These are phyloP conservation scores for Scheffersomyces lignicola DNA, from an alignment of 1,139 yeast species.

Conservation along the genomic window DNA sequence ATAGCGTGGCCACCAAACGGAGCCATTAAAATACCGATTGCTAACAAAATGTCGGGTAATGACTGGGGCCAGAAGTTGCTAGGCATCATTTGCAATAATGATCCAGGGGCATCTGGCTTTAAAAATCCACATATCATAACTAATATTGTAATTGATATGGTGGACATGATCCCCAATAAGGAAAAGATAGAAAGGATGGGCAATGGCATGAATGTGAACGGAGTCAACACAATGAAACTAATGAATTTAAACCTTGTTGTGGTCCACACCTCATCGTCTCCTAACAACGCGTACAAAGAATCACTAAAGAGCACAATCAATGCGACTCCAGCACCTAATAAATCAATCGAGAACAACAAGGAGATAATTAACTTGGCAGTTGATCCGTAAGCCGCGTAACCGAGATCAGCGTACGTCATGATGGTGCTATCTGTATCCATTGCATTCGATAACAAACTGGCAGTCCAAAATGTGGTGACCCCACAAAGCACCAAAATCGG, in stretches of 20 bases:
- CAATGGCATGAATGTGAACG: constrained; percentile 47
- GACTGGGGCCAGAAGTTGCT: constrained; percentile 49
- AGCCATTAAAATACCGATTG: constrained; percentile 59
- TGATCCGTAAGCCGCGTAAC: constrained; percentile 67
- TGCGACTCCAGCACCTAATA: constrained; percentile 58
- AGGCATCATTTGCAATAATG: constrained; percentile 42
- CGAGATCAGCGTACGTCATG: constrained; percentile 87
- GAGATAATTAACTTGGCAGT: constrained; percentile 43
- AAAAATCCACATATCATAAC: constrained; percentile 42
- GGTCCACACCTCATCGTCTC: constrained; percentile 41
- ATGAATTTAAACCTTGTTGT: constrained; percentile 36
- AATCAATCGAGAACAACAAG: constrained; percentile 44
- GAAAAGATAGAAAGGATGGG: constrained; percentile 46
- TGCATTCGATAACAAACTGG: constrained; percentile 38
- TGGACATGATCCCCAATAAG: constrained; percentile 45
- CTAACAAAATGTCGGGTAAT: constrained; percentile 40
- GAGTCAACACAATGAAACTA: constrained; percentile 44
- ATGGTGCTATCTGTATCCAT: constrained; percentile 75
- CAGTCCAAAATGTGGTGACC: constrained; percentile 45
- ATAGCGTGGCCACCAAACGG: constrained; percentile 67
- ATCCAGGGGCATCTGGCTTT: constrained; percentile 43
- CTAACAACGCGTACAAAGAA: constrained; percentile 45
- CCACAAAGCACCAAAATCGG: constrained; percentile 43
- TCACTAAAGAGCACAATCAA: constrained; percentile 57
- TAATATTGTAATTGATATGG: constrained; percentile 42